These are phyloP conservation scores for Hymenoscyphus fructigenus DNA, from an alignment of 2,329 filamentous ascomycete species.

Conservation along the genomic window DNA sequence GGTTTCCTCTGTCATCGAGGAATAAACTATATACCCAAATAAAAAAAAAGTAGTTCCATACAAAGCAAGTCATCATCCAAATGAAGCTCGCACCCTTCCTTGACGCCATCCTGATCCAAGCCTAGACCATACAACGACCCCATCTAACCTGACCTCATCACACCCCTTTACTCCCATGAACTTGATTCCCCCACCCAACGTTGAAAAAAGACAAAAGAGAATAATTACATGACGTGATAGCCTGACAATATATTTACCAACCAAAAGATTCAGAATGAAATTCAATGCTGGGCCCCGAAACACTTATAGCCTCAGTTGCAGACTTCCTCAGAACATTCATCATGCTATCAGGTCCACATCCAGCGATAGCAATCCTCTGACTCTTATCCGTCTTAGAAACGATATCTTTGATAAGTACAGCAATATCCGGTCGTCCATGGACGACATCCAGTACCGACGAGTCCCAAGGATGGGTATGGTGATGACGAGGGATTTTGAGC, in stretches of 20 bases:
- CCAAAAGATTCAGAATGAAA: constrained; percentile 46
- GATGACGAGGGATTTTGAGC: background rate
- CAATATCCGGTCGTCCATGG: constrained; percentile 44
- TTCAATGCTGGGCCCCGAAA: constrained; percentile 49
- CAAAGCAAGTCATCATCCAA: too few relatives aligned
- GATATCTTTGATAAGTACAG: constrained; percentile 40
- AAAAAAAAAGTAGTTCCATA: too few relatives aligned
- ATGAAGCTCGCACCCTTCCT: too few relatives aligned
- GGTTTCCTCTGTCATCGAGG: too few relatives aligned
- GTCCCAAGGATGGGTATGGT: constrained; percentile 11
- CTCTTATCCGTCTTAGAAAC: constrained; percentile 37
- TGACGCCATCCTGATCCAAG: too few relatives aligned
- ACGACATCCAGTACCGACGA: constrained; percentile 16
- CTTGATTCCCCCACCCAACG: background rate
- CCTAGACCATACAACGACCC: background rate
- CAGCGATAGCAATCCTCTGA: constrained; percentile 46
- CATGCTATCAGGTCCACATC: constrained; percentile 48
- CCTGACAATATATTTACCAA: constrained; percentile 20
- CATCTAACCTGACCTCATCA: background rate
- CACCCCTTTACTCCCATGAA: background rate
- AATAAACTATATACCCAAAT: too few relatives aligned
- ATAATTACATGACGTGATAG: background rate
- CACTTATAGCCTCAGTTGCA: constrained; percentile 44
- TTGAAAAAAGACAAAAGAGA: background rate
- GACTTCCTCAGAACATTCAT: constrained; percentile 47